Base-by-base conservation (phyloP, 2,329 filamentous ascomycete species). In the Iodosphaeria phyllophila region DNA sequence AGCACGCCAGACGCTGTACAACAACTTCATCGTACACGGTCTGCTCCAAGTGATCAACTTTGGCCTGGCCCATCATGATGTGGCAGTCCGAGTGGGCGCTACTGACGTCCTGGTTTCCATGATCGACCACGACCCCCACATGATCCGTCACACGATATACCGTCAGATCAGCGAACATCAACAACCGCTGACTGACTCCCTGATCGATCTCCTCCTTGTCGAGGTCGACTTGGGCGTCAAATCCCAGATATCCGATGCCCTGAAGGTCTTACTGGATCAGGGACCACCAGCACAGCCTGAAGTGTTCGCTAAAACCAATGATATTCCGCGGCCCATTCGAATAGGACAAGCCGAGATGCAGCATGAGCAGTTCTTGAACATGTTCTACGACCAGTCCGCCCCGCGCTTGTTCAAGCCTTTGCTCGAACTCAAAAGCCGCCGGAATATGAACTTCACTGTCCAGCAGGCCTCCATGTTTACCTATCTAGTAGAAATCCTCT, bases 181-280 rank as follows among this genome's bases (percentile, higher is more conserved):
- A 37, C 70, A 74, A 3, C 80, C 82, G 4, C 52, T 98, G 27
- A 93, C 83, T 2, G 89, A 95, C 44, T 91, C 80, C 0, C 56
- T 98, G 20, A 92, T 95, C 30, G 86, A 93, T 38, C 60, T 98
- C 20, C 64, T 98, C 2, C 63, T 95, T 23, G 73, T 89, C 2
- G 89, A 98, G 51, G 75, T 79, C 11, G 89, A 98, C 42, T 58
- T 95, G 10, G 89, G 89, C 1, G 83, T 95, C 33, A 93, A 92
- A 51, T 83, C 82, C 15, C 89, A 95, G 47, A 75, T 95, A 41
- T 83, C 84, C 3, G 89, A 98, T 52, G 82, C 86, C 6, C 74
- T 98, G 44, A 93, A 92, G 51, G 77, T 95, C 13, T 59, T 98
- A 8, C 62, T 98, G 18, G 89, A 95, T 60, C 82, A 44, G 51